Base-by-base conservation (phyloP, 441 rosid species). In the Aquilaria agallochum region DNA sequence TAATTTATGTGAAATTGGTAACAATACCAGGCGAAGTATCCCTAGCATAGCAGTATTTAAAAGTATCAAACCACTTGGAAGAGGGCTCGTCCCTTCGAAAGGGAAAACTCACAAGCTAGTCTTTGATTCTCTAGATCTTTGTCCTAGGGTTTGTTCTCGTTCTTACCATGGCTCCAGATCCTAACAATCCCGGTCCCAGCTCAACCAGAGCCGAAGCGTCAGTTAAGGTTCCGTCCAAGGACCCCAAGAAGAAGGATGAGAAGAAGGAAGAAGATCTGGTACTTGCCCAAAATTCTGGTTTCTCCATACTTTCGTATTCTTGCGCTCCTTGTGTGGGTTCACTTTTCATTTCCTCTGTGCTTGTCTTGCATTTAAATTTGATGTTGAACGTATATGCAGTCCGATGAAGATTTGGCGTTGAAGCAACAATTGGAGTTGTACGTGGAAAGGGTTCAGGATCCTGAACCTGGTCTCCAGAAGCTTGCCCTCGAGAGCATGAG, bases 231-330 rank as follows among this genome's bases (percentile, higher is more conserved):
- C 95, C 93, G 57, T 59, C 93, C 12, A 92, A 92, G 74, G 98
- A 90, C 74, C 84, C 79, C 2, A 93, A 87, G 76, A 94, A 85
- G 93, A 90, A 85, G 74, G 92, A 90, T 30, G 98, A 90, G 49
- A 83, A 84, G 71, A 92, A 90, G 74, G 96, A 90, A 1, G 97
- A 90, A 53, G 98, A 94, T 76, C 75, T 90, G 79, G 98, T 90
- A 46, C 73, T 86, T 49, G 46, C 59, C 47, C 5, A 8, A n/a
- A 49, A 4, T 49, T 14, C 5, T 3, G n/a, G 13, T 14, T 49
- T 51, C 27, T n/a, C 27, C 27, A 20, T 1, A 20, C 27, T 20
- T 20, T 20, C 27, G 27, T 20, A 20, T 20, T 20, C 27, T 20
- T 20, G 27, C 27, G 27, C 27, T 20, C 27, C 27, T 20, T 20